Evolutionary conservation across 75 land plant species (phyloP).

Genomic region (Larix kaempferi): DNA sequence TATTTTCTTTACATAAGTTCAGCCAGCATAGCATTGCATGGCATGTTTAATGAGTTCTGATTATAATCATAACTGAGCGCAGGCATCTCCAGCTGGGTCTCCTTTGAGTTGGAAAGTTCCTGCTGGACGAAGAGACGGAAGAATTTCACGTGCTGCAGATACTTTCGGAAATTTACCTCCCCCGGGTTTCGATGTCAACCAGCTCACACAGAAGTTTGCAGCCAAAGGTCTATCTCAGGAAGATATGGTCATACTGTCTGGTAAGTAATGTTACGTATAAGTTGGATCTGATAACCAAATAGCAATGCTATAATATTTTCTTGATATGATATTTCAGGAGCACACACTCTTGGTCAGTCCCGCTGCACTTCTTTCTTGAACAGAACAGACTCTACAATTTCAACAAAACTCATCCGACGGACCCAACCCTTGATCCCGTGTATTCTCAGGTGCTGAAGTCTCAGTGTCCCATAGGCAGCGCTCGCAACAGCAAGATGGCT

Average conservation of each 20-base stretch:
- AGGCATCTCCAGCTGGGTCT: too few species aligned
- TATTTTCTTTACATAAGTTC: too few species aligned
- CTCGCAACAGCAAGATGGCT: slow-evolving; percentile 7
- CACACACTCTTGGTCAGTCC: slow-evolving; percentile 13
- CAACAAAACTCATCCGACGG: slow-evolving; percentile 5
- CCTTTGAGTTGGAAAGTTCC: slow-evolving; percentile 28
- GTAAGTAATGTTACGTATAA: slow-evolving; percentile 10
- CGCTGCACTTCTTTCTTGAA: slow-evolving; percentile 6
- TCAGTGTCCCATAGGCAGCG: slow-evolving; percentile 13
- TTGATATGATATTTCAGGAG: slow-evolving; percentile 18
- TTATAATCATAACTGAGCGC: too few species aligned
- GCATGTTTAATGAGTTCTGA: too few species aligned
- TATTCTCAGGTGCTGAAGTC: slow-evolving; percentile 8
- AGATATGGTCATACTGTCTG: slow-evolving; percentile 58
- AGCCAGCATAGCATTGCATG: too few species aligned
- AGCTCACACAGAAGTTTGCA: slow-evolving; percentile 26
- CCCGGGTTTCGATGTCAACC: slow-evolving; percentile 19
- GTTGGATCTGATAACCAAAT: too few species aligned
- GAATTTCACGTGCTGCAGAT: slow-evolving; percentile 20
- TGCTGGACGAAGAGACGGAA: slow-evolving; percentile 28
- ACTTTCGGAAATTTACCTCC: slow-evolving; percentile 15
- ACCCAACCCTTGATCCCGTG: slow-evolving; percentile 11
- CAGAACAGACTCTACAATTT: slow-evolving; percentile 17
- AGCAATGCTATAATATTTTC: neutral
- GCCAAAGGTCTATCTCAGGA: slow-evolving; percentile 19